Evolutionary conservation across 148 eudicot genomes (phyloP), one percentile per base, ranked within the genome.

Genomic region (Arctostaphylos glauca): DNA sequence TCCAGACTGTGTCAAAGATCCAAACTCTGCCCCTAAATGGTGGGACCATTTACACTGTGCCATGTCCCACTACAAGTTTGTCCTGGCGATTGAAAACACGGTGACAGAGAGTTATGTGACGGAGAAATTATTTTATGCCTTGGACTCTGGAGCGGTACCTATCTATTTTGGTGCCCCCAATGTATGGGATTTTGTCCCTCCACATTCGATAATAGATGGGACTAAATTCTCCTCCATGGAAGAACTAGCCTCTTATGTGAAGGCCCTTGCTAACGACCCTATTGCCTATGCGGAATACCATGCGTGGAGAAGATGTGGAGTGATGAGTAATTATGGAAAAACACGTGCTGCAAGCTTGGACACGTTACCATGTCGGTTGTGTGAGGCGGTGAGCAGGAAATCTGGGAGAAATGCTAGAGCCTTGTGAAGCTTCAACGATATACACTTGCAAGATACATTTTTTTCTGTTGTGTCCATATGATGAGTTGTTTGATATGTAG

Each of bases 1-100:
- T 77, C 99, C 99, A 21, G 91, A 96, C 82, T 94, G 98, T 60
- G 84, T 81, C 19, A 94, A 87, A 70, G 94, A 89, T 77, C 78
- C 78, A 2, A 88, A 76, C 43, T 85, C 86, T 64, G 52, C 90
- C 73, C 98, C 99, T 9, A 88, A 91, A 76, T 96, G 99, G 99
- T 94, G 99, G 99, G 98, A 96, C 83, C 99, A 96, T 85, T 81
- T 96, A 56, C 99, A 96, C 58, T 96, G 99, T 84, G 97, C 98
- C 38, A 96, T 96, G 99, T 96, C 99, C 18, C 92, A 94, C 81
- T 96, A 96, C 88, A 96, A 96, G 81, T 96, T 96, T 80, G 98
- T 90, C 77, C 97, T 96, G 3, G 97, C 99, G 70, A 93, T 96
- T 19, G 99, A 96, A 82, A 96, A 96, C 91, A 94, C 99, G 1